Evolutionary conservation across 371 early-diverging fungal genomes (phyloP).

Genomic region (Smittium mucronatum): DNA sequence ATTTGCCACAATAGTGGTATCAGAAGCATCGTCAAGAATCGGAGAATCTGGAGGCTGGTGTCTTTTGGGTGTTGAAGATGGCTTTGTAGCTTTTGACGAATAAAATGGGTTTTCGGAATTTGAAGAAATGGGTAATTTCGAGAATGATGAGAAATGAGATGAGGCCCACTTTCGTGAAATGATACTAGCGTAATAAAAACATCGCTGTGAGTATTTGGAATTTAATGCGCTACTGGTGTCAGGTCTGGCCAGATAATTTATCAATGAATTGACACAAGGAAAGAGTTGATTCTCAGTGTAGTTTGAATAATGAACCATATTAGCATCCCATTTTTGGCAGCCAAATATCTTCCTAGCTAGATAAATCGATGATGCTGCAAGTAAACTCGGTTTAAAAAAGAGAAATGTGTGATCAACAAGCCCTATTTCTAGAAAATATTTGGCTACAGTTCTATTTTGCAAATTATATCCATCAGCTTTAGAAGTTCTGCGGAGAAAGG

Average conservation of each 20-base stretch:
- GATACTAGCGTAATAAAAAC: neutral
- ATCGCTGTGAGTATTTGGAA: neutral
- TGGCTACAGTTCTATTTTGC: slow-evolving; percentile 80
- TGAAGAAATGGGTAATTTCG: neutral
- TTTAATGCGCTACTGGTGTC: neutral
- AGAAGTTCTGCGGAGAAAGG: slow-evolving; percentile 77
- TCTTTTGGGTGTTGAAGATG: no score
- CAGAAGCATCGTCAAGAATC: neutral
- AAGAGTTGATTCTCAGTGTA: neutral
- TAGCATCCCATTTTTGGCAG: slow-evolving; percentile 49
- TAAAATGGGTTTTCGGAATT: neutral
- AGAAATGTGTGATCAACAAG: slow-evolving; percentile 77
- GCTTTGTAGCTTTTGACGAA: no score
- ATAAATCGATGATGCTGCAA: slow-evolving; percentile 78
- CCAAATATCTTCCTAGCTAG: slow-evolving; percentile 79
- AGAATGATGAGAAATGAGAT: neutral
- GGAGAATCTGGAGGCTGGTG: neutral
- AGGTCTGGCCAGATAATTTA: neutral
- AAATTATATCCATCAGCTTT: slow-evolving; percentile 81
- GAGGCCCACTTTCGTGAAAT: neutral
- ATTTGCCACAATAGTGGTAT: neutral
- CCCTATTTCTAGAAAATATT: slow-evolving; percentile 93
- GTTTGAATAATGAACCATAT: neutral
- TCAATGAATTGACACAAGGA: neutral
- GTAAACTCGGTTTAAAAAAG: slow-evolving; percentile 51